Base-by-base conservation (phyloP, 176 grass and related monocot species). In the Eragrostis nindensis region DNA sequence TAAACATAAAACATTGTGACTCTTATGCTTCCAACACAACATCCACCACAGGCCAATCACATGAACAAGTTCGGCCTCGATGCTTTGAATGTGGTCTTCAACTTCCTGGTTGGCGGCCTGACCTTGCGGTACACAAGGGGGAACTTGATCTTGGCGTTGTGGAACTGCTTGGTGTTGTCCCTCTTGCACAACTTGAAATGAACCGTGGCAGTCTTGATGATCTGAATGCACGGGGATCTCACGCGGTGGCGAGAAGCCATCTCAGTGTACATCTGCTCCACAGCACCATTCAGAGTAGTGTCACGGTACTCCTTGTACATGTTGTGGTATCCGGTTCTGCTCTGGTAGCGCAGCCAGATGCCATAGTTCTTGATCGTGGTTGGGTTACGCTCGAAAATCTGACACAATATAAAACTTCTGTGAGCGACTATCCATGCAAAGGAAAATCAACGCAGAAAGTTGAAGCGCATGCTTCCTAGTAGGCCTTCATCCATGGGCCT, bases 231-330 rank as follows among this genome's bases (percentile, higher is more conserved):
- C 19, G 86, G 92, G 38, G 43, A 73, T 66, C 92, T 89, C 69
- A 95, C 92, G 3, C 92, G 86, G 81, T 95, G 92, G 64, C 92
- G 89, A 56, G 92, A 95, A 62, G 92, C 92, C 92, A 95, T 95
- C 71, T 95, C 92, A 48, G 66, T 89, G 73, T 95, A 95, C 92
- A 95, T 95, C 71, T 95, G 92, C 62, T 95, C 92, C n/a, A 95
- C 92, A 8, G 80, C 92, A 30, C 92, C 92, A 42, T 95, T 90
- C 38, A 92, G 74, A 29, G 92, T 95, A 6, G 89, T 92, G 72
- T 91, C 89, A 54, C 92, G 89, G 71, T 85, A 95, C 66, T 95
- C 92, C 92, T 95, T 92, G 89, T 95, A 95, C 92, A 95, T 92
- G 77, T 92, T 95, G 73, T 95, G 92, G 84, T 94, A 94, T 16